Conservation (phyloP, 306 rosid genomes). For the Pterocarpus santalinus region DNA sequence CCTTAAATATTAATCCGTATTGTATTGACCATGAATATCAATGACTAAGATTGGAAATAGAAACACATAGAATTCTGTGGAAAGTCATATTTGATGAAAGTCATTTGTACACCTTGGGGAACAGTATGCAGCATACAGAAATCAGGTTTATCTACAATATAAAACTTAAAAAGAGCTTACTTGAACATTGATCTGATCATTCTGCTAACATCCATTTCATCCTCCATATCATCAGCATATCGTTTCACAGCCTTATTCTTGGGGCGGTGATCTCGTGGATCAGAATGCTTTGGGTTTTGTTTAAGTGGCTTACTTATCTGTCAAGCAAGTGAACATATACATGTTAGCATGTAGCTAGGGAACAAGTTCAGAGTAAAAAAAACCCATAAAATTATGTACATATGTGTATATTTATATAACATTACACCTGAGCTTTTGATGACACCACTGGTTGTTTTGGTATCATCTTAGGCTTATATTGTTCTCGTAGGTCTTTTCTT, state of each 20-base stretch:
- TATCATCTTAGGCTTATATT: conserved; percentile 59
- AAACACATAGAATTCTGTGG: neutral
- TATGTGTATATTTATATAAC: neutral
- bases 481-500: conserved; percentile 61
- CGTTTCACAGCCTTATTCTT: conserved; percentile 65
- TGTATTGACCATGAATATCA: neutral
- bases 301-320: conserved; percentile 70
- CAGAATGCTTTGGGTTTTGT: conserved; percentile 51
- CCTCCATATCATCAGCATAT: conserved; percentile 56
- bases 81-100: too few relatives aligned
- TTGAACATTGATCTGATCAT: conserved; percentile 72
- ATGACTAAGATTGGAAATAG: conserved; percentile 3
- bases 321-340: conserved; percentile 36
- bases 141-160: conserved; percentile 13
- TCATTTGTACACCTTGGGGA: neutral
- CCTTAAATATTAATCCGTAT: neutral
- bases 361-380: conserved; percentile 8
- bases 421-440: conserved; percentile 69
- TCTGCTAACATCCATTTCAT: conserved; percentile 49
- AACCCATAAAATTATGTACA: neutral
- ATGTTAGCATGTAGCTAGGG: conserved; percentile 3
- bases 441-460: conserved; percentile 65
- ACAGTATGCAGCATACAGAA: neutral
- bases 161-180: conserved; percentile 53
- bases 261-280: conserved; percentile 60